A percentile compares a stretch with the other conserved stretches of the same genome.
phyloP scores from a whole-genome alignment of 2,329 filamentous ascomycete genomes.

The Venturia carpophila region DNA sequence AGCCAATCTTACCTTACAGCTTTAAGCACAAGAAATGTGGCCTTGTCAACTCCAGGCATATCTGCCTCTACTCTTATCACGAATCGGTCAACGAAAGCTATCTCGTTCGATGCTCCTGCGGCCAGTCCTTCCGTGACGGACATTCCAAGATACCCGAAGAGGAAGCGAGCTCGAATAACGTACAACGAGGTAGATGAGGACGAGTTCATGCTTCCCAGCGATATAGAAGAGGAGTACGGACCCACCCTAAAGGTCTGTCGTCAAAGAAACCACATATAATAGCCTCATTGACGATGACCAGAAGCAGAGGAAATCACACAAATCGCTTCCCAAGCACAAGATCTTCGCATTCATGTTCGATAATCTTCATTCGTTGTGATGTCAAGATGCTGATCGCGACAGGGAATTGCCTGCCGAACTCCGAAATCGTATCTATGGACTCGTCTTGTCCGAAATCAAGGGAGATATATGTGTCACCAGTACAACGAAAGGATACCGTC shows the following conservation, averaged over 20 bases:
- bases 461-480: constrained; percentile 7
- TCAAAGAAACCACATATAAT: too few species aligned
- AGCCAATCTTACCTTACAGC: background rate
- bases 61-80: background rate
- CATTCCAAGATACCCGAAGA: constrained; percentile 8
- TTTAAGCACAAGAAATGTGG: background rate
- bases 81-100: background rate
- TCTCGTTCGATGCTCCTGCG: background rate
- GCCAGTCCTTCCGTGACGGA: background rate
- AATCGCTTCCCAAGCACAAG: constrained; percentile 14
- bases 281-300: background rate
- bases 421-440: constrained; percentile 16
- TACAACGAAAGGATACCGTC: constrained; percentile 14
- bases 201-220: background rate
- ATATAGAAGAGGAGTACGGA: constrained; percentile 9
- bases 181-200: constrained; percentile 8
- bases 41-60: background rate
- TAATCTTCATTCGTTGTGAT: too few species aligned
- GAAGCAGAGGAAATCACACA: background rate
- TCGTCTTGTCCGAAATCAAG: background rate
- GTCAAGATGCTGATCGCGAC: background rate
- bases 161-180: constrained; percentile 8
- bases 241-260: constrained; percentile 1
- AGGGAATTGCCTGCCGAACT: constrained; percentile 18
- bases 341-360: constrained; percentile 17